A percentile compares a stretch with the other conserved stretches of the same genome.
These are phyloP conservation scores for Castanea crenata DNA, from an alignment of 306 rosid species.

Conservation along the genomic window DNA sequence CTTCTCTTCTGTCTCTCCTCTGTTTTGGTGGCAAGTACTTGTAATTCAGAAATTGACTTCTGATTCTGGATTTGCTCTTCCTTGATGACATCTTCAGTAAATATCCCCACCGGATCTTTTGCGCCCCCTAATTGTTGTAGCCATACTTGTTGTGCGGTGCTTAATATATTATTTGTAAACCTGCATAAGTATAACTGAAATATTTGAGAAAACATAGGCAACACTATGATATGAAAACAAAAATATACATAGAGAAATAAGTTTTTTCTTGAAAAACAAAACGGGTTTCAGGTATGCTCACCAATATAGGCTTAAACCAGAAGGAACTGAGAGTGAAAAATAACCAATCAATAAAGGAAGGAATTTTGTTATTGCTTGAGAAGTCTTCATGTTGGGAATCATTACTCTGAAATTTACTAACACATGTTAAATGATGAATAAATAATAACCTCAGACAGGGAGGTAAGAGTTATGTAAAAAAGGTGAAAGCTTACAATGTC, in stretches of 20 bases:
- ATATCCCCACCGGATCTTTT: slow-evolving; percentile 47
- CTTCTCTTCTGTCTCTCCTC: slow-evolving; percentile 48
- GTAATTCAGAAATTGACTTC: slow-evolving; percentile 46
- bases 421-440: neutral
- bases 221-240: slow-evolving; percentile 8
- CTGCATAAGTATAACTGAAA: slow-evolving; percentile 40
- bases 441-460: neutral
- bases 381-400: slow-evolving; percentile 92
- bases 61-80: slow-evolving; percentile 46
- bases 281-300: slow-evolving; percentile 36
- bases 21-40: slow-evolving; percentile 17
- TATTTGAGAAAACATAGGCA: slow-evolving; percentile 20
- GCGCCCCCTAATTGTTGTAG: slow-evolving; percentile 96
- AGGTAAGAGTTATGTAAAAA: too few relatives aligned
- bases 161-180: slow-evolving; percentile 90
- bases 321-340: slow-evolving; percentile 97
- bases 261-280: neutral
- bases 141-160: slow-evolving; percentile 96
- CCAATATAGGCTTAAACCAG: slow-evolving; percentile 99
- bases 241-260: neutral
- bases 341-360: slow-evolving; percentile 96
- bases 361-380: slow-evolving; percentile 73
- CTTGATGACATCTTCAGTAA: slow-evolving; percentile 37
- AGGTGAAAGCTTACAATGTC: neutral
- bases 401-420: slow-evolving; percentile 50